phyloP scores from a whole-genome alignment of 345 rosid species.

The Reutealis trisperma region DNA sequence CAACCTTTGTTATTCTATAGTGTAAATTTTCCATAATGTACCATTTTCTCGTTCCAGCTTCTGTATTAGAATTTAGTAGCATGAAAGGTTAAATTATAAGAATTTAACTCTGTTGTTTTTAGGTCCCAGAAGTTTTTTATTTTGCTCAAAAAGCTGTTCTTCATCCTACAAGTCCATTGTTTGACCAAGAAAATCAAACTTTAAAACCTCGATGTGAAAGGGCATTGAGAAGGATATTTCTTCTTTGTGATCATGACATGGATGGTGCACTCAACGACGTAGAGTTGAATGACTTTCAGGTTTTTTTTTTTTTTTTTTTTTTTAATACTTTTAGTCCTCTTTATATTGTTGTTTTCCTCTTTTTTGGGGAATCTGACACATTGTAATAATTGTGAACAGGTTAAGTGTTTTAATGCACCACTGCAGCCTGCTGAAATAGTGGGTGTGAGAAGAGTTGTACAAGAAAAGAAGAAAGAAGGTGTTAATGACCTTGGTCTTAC shows the following conservation, averaged over 20 bases:
- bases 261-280: conserved; percentile 79
- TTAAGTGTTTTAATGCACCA: conserved; percentile 71
- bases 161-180: conserved; percentile 78
- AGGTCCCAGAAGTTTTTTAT: conserved; percentile 89
- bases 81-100: not conserved
- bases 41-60: not conserved
- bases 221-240: conserved; percentile 76
- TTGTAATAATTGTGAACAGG: conserved; percentile 45
- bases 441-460: conserved; percentile 75
- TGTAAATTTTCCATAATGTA: not conserved
- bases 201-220: conserved; percentile 70
- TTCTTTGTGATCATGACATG: conserved; percentile 71
- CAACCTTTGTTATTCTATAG: not conserved
- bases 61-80: not conserved
- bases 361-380: conserved; percentile 19
- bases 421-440: conserved; percentile 74
- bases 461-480: conserved; percentile 77
- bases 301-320: conserved; percentile 32
- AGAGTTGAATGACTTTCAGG: conserved; percentile 89
- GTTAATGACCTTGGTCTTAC: conserved; percentile 82
- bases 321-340: not conserved
- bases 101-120: conserved; percentile 16
- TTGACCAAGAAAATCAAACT: conserved; percentile 71
- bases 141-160: conserved; percentile 81
- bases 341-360: not conserved